Percentiles rank a stretch among this genome's conserved stretches.
Evolutionary conservation across 768 basidiomycete species (phyloP).

Genomic region (Tremella yokohamensis): DNA sequence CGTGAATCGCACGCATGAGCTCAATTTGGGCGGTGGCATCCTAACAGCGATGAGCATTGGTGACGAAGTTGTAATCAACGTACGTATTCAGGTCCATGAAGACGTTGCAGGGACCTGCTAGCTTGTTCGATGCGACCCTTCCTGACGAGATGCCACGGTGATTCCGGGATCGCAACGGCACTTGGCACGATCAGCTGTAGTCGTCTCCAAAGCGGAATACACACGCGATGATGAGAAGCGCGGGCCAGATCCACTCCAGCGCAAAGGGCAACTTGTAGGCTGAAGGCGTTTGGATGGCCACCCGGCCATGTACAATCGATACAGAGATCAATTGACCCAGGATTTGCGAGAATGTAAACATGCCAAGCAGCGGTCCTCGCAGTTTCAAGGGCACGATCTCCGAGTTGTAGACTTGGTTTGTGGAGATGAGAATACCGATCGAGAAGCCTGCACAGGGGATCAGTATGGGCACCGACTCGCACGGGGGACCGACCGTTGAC

Average conservation of each 20-base stretch:
- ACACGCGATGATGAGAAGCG: too few species aligned
- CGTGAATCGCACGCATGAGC: constrained; percentile 7
- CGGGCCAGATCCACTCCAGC: neutral
- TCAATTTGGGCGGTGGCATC: constrained; percentile 31
- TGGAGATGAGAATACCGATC: neutral
- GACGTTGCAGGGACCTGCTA: constrained; percentile 26
- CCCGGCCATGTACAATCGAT: neutral
- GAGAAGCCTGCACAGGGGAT: neutral
- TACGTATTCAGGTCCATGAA: constrained; percentile 2
- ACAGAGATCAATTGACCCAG: constrained; percentile 3
- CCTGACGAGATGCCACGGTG: constrained; percentile 47
- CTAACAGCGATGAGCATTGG: constrained; percentile 15
- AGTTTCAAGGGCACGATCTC: neutral
- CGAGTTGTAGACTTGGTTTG: neutral
- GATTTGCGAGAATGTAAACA: neutral
- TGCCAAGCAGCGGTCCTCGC: neutral
- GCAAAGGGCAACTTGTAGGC: constrained; percentile 1
- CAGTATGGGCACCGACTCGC: too few species aligned
- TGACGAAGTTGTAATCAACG: constrained; percentile 8
- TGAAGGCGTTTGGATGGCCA: neutral
- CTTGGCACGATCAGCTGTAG: too few species aligned
- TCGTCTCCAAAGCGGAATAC: too few species aligned
- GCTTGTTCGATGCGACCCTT: constrained; percentile 37
- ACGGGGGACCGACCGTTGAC: too few species aligned
- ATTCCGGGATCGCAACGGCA: constrained; percentile 27